Evolutionary conservation across 805 yeast genomes (phyloP).

Genomic region (Tetrapisispora fleetii): DNA sequence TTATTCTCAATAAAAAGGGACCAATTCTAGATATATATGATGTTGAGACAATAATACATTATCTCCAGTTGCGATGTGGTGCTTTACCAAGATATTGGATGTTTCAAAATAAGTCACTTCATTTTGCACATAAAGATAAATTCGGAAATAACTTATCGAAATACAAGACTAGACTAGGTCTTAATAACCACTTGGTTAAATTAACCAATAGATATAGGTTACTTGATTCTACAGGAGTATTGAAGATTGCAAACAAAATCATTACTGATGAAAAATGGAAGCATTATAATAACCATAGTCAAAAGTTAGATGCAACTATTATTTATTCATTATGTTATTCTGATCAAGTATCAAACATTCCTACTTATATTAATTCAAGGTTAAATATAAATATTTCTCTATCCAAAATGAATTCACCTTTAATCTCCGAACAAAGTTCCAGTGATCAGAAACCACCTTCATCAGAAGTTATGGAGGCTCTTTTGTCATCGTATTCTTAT

Average conservation of each 20-base stretch:
- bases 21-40: constrained; percentile 7
- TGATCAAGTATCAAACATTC: constrained; percentile 7
- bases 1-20: constrained; percentile 9
- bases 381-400: constrained; percentile 1
- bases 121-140: not conserved
- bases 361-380: not conserved
- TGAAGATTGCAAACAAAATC: constrained; percentile 7
- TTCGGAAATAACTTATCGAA: not conserved
- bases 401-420: no score
- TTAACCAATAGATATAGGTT: constrained; percentile 1
- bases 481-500: constrained; percentile 14
- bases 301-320: constrained; percentile 15
- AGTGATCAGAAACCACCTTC: constrained; percentile 7
- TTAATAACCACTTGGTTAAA: not conserved
- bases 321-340: constrained; percentile 19
- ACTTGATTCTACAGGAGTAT: constrained; percentile 9
- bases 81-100: constrained; percentile 12
- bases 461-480: constrained; percentile 14
- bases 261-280: constrained; percentile 5
- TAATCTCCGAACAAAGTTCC: no score
- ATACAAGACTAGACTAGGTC: not conserved
- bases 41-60: constrained; percentile 11
- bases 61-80: constrained; percentile 23
- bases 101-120: not conserved
- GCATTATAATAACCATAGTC: constrained; percentile 1